Conservation (phyloP, 164 flowering plant species). For the Paratinospora sagittata region DNA sequence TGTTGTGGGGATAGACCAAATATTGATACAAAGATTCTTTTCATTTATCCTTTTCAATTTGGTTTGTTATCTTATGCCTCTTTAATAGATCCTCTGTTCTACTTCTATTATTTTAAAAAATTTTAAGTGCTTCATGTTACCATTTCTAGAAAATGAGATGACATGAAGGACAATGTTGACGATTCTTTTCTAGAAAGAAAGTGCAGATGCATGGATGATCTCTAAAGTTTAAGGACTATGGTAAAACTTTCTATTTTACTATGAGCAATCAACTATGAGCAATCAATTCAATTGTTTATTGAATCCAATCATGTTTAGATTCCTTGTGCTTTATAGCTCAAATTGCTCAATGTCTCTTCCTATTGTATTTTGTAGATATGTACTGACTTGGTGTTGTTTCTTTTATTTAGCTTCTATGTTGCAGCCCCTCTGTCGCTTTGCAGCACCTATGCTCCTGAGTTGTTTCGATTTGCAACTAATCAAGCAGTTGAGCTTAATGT, state of each 20-base stretch:
- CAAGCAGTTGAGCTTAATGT: slow-evolving; percentile 42
- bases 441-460: slow-evolving; percentile 44
- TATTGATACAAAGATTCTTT: too few relatives aligned
- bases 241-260: not conserved
- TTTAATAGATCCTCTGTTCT: too few relatives aligned
- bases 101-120: too few relatives aligned
- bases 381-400: slow-evolving; percentile 15
- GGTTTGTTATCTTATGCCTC: too few relatives aligned
- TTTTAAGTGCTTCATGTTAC: too few relatives aligned
- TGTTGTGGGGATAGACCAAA: not conserved
- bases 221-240: not conserved
- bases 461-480: slow-evolving; percentile 29
- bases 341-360: not conserved
- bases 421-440: slow-evolving; percentile 87
- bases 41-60: too few relatives aligned
- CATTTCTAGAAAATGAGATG: not conserved
- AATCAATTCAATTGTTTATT: not conserved
- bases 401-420: slow-evolving; percentile 56
- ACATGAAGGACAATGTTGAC: too few relatives aligned
- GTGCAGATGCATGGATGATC: not conserved
- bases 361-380: not conserved
- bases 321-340: not conserved
- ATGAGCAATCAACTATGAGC: not conserved
- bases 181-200: not conserved
- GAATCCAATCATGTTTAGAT: not conserved